Evolutionary conservation across 2,329 filamentous ascomycete genomes (phyloP), one percentile per base, ranked within the genome.

Genomic region (Colletotrichum spaethianum): DNA sequence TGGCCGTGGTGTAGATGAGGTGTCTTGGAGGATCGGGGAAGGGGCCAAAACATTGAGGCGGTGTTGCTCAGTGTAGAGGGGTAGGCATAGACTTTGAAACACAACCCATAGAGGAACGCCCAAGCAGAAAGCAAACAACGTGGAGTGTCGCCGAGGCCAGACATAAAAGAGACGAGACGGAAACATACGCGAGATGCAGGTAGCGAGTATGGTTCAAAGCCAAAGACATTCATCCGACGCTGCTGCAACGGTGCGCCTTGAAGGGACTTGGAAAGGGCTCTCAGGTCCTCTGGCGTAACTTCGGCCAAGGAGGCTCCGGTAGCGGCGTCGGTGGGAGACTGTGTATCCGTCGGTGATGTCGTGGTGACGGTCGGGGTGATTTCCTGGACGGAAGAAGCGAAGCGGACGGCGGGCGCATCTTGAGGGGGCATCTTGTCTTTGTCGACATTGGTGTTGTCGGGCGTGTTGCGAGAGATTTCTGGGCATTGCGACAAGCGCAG

Each of bases 141-240:
- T 69, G 42, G 56, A 72, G 59, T n/a, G 28, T 14, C 59, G 36
- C 65, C 44, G 31, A 40, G 52, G 26, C 38, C 66, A 70, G 36
- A 53, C 50, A 70, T 53, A 20, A 33, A 33, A 61, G 20, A 33
- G 20, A 56, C 36, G 56, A 55, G 59, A 53, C 33, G 31, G 52
- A 40, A 50, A 89, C 93, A 83, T 91, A 96, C 94, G 83, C 94
- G 90, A 56, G 94, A 96, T 40, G 90, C 88, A 46, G 96, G 96
- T 63, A 98, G 87, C 44, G 96, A 98, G 74, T 98, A 92, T 42
- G 96, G 93, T 80, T 98, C 95, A 79, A 95, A 98, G 53, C 93
- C 92, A 83, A 94, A 97, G 79, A 95, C 94, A 79, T 93, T 93
- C 86, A 97, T 90, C 74, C 95, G 91, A 69, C 91, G 89, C 77